A percentile compares a stretch with the other conserved stretches of the same genome.
Evolutionary conservation across 345 rosid genomes (phyloP).

Genomic region (Hibiscus tridactylites): DNA sequence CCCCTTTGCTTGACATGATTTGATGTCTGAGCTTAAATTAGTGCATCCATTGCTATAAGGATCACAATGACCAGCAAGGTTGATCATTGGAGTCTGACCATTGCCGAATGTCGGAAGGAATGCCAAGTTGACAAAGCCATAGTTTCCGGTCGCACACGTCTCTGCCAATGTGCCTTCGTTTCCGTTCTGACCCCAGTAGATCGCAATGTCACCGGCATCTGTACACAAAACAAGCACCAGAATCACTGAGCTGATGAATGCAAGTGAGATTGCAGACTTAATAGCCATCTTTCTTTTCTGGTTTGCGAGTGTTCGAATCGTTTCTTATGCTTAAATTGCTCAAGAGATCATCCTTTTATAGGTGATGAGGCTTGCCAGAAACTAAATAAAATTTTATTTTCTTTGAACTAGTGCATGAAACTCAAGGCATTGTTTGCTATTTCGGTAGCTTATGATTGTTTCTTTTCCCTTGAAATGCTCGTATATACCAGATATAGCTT

Average conservation of each 20-base stretch:
- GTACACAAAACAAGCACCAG: background rate
- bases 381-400: background rate
- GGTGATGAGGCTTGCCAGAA: background rate
- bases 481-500: background rate
- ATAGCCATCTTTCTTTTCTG: background rate
- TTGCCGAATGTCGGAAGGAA: constrained; percentile 21
- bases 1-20: constrained; percentile 17
- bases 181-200: constrained; percentile 16
- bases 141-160: constrained; percentile 11
- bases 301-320: background rate
- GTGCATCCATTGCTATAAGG: constrained; percentile 13
- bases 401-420: background rate
- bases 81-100: constrained; percentile 19
- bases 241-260: background rate
- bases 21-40: background rate
- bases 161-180: constrained; percentile 8
- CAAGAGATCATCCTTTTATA: background rate
- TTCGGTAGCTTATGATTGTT: background rate
- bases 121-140: constrained; percentile 21
- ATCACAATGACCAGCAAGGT: constrained; percentile 27
- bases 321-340: background rate
- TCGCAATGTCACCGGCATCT: background rate
- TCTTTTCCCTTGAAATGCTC: background rate
- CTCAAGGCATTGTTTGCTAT: background rate
- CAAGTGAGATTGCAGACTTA: background rate